A percentile compares a stretch with the other conserved stretches of the same genome.
phyloP scores from a whole-genome alignment of 352 stramenopile species.

The Globisporangium echinulatum region DNA sequence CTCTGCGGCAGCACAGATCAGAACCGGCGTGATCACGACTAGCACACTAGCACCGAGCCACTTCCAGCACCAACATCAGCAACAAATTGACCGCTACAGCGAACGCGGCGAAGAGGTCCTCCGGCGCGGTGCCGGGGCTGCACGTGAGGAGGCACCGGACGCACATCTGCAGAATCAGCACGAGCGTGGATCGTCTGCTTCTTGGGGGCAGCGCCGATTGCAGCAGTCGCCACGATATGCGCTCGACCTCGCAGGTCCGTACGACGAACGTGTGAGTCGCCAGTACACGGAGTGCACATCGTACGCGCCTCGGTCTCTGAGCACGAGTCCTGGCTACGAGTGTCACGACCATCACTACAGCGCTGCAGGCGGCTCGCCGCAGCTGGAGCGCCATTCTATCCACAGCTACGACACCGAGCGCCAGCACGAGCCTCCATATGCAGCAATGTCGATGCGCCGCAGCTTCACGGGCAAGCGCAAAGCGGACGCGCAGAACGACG shows the following conservation, averaged over 20 bases:
- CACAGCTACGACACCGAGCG: background rate
- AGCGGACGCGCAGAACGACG: background rate
- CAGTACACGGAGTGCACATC: background rate
- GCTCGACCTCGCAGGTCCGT: too few relatives aligned
- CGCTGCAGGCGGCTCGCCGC: background rate
- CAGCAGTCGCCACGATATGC: background rate
- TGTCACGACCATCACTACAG: background rate
- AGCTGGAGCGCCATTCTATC: background rate
- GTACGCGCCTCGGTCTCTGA: background rate
- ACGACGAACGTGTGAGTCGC: too few relatives aligned
- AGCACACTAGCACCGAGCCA: background rate
- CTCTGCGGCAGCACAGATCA: background rate
- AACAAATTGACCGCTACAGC: background rate
- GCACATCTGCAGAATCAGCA: background rate
- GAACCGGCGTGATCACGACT: background rate
- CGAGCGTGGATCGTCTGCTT: slow-evolving; percentile 7
- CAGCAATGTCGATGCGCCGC: background rate
- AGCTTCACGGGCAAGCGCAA: slow-evolving; percentile 10
- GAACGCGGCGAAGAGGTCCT: background rate
- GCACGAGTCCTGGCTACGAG: background rate
- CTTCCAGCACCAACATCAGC: background rate
- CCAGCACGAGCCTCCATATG: too few relatives aligned
- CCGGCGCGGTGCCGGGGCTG: background rate
- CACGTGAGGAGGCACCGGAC: background rate
- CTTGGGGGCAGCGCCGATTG: background rate